A percentile compares a stretch with the other conserved stretches of the same genome.
Evolutionary conservation across 2,329 filamentous ascomycete species (phyloP).

Genomic region (Aspergillus tanneri): DNA sequence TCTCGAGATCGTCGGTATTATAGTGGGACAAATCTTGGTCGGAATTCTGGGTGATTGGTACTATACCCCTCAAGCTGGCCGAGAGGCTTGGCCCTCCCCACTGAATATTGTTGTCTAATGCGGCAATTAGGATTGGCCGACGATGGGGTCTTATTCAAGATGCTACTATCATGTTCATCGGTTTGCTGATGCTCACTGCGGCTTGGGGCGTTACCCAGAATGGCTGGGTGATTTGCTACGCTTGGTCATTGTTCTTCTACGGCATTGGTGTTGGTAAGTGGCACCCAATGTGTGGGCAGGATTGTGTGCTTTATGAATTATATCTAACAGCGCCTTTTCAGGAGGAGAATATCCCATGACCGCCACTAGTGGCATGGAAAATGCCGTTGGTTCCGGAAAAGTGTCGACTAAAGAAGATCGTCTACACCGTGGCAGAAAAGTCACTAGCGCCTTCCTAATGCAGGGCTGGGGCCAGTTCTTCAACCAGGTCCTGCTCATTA

Average conservation of each 20-base stretch:
- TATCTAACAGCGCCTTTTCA: conserved; percentile 25
- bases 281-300: background rate
- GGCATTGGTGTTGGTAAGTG: conserved; percentile 56
- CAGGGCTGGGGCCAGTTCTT: conserved; percentile 96
- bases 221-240: conserved; percentile 97
- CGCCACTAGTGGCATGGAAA: conserved; percentile 91
- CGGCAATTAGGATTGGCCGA: conserved; percentile 68
- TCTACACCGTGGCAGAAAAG: conserved; percentile 91
- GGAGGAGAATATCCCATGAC: conserved; percentile 97
- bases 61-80: conserved; percentile 11
- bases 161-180: conserved; percentile 89
- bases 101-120: conserved; percentile 7
- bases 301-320: too few relatives aligned
- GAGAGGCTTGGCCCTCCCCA: background rate
- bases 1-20: conserved; percentile 91
- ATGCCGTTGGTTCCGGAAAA: conserved; percentile 79
- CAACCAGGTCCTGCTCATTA: conserved; percentile 87
- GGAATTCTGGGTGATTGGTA: conserved; percentile 74
- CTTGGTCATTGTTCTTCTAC: conserved; percentile 92
- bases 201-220: conserved; percentile 84
- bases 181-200: conserved; percentile 85
- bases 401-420: conserved; percentile 89
- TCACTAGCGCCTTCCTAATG: conserved; percentile 95
- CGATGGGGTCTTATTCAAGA: conserved; percentile 96
- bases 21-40: conserved; percentile 85